Evolutionary conservation across 2,329 filamentous ascomycete species (phyloP).

Genomic region (Simplicillium sp.): DNA sequence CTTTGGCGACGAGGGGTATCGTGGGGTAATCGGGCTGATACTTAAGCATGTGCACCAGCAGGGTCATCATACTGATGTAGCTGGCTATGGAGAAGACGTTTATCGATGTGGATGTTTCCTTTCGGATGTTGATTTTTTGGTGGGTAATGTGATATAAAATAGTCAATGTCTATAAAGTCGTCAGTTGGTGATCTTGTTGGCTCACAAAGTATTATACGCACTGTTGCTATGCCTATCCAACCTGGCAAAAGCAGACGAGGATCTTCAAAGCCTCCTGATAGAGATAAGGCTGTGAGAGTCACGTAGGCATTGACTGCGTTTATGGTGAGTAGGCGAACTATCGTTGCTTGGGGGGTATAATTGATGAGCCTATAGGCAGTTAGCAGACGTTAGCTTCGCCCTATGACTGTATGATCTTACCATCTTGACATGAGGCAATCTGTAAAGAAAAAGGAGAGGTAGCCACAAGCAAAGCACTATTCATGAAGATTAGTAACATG

Average conservation of each 20-base stretch:
- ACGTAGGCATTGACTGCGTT: constrained; percentile 67
- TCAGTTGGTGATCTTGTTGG: constrained; percentile 1
- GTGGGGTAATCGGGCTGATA: constrained; percentile 51
- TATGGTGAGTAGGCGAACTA: constrained; percentile 69
- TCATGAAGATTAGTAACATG: constrained; percentile 6
- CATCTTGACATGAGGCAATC: constrained; percentile 80
- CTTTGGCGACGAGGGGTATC: constrained; percentile 43
- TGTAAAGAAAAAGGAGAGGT: constrained; percentile 74
- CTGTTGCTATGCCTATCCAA: constrained; percentile 70
- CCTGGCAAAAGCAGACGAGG: constrained; percentile 63
- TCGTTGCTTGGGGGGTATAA: constrained; percentile 72
- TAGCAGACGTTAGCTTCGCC: neutral
- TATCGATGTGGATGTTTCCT: constrained; percentile 69
- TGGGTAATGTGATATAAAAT: constrained; percentile 69
- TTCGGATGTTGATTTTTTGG: constrained; percentile 69
- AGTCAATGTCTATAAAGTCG: constrained; percentile 51
- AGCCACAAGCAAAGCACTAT: constrained; percentile 67
- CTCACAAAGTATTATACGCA: constrained; percentile 25
- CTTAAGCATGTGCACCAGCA: constrained; percentile 58
- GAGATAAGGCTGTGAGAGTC: constrained; percentile 61
- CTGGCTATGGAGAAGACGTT: constrained; percentile 68
- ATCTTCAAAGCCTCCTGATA: constrained; percentile 62
- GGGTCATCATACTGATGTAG: constrained; percentile 64
- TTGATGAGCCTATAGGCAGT: constrained; percentile 57
- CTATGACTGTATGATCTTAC: constrained; percentile 30